A percentile compares a stretch with the other conserved stretches of the same genome.
Evolutionary conservation across 202 grass and related monocot species (phyloP).

Genomic region (Musa balbisiana): DNA sequence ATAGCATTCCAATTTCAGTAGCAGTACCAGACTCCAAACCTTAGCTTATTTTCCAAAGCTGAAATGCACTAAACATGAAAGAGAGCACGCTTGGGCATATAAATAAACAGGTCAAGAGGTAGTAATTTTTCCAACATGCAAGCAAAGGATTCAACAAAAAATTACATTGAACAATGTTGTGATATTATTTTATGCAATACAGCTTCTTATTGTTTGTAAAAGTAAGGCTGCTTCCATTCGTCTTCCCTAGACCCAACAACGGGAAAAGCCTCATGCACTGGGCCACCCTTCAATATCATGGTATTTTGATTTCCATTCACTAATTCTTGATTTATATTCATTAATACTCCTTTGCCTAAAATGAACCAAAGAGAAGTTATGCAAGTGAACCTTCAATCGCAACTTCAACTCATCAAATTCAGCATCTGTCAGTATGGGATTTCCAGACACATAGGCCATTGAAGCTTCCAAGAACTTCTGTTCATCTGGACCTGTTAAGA

Average conservation of each 20-base stretch:
- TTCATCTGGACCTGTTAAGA: constrained; percentile 53
- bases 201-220: no score
- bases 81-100: no score
- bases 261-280: not conserved
- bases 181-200: no score
- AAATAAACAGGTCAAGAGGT: not conserved
- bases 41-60: no score
- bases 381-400: constrained; percentile 48
- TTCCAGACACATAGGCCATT: constrained; percentile 75
- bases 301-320: not conserved
- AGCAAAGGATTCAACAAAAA: not conserved
- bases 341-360: not conserved
- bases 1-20: no score
- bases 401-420: constrained; percentile 86
- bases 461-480: constrained; percentile 84
- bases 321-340: not conserved
- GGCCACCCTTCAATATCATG: not conserved
- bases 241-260: not conserved
- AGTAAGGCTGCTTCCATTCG: not conserved
- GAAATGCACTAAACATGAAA: no score
- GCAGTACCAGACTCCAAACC: no score
- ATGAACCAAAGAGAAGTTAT: not conserved
- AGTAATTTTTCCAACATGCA: not conserved
- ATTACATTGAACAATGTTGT: no score
- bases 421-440: constrained; percentile 74